A percentile compares a stretch with the other conserved stretches of the same genome.
Evolutionary conservation across 116 monocot genomes (phyloP).

Genomic region (Iris pallida): DNA sequence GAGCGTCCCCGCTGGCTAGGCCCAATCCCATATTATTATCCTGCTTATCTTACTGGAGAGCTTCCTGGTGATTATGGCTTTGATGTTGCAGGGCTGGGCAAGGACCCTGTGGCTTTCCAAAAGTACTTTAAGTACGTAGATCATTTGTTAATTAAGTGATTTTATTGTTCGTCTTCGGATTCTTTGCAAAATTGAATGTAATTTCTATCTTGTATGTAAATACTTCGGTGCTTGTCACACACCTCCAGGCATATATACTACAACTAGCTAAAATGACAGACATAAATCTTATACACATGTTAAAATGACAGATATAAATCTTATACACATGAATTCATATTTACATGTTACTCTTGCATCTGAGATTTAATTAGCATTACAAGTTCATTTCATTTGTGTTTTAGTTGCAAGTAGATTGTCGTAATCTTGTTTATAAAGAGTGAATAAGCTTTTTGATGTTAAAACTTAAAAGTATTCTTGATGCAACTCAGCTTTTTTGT

Average conservation of each 20-base stretch:
- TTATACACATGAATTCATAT: no score
- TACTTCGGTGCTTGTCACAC: no score
- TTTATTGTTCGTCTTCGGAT: neutral
- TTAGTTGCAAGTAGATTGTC: no score
- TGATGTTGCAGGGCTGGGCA: constrained; percentile 80
- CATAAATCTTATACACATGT: no score
- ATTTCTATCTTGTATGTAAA: no score
- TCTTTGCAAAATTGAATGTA: no score
- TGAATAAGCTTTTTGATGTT: neutral
- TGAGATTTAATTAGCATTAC: no score
- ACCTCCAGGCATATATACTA: no score
- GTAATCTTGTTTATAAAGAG: neutral
- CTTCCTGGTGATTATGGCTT: constrained; percentile 97
- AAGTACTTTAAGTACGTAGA: constrained; percentile 89
- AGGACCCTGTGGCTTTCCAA: constrained; percentile 65
- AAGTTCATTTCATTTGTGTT: no score
- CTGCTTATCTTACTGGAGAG: constrained; percentile 75
- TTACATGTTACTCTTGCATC: no score
- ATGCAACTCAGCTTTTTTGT: constrained; percentile 9
- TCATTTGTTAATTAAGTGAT: neutral
- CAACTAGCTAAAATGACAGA: no score
- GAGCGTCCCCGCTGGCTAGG: constrained; percentile 93
- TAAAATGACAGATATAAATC: no score
- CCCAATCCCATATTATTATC: constrained; percentile 79
- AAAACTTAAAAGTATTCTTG: neutral